A percentile compares a stretch with the other conserved stretches of the same genome.
Conservation (phyloP, 2,329 filamentous ascomycete species). For the Pezicula radicicola region DNA sequence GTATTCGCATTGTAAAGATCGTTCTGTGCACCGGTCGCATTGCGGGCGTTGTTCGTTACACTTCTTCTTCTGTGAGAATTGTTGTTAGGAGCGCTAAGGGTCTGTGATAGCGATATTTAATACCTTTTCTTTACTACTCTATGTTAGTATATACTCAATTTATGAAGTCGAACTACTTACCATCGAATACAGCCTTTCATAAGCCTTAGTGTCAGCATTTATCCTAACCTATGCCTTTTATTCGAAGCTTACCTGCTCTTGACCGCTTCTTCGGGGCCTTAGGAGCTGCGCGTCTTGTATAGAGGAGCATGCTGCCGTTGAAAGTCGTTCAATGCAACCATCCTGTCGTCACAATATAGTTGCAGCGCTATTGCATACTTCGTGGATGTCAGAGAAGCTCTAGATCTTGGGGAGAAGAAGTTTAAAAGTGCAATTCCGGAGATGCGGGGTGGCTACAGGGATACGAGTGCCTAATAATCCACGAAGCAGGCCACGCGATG, state of each 20-base stretch:
- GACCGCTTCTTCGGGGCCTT: slow-evolving; percentile 58
- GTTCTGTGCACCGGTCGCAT: slow-evolving; percentile 28
- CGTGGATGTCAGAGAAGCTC: background rate
- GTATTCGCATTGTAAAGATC: slow-evolving; percentile 26
- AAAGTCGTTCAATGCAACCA: background rate
- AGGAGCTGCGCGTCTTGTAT: slow-evolving; percentile 53
- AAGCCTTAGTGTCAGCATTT: slow-evolving; percentile 10
- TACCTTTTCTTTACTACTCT: slow-evolving; percentile 30
- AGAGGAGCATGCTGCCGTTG: slow-evolving; percentile 47
- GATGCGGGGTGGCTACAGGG: too few species aligned
- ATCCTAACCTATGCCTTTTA: background rate
- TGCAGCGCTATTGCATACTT: background rate
- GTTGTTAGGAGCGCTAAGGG: slow-evolving; percentile 7
- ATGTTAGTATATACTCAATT: slow-evolving; percentile 11
- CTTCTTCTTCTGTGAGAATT: slow-evolving; percentile 27
- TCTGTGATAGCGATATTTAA: background rate
- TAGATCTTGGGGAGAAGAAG: background rate
- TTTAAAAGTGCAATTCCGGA: too few species aligned
- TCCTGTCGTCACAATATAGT: background rate
- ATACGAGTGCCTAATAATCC: too few species aligned
- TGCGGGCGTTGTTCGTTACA: slow-evolving; percentile 28
- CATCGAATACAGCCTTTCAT: slow-evolving; percentile 28
- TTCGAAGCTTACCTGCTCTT: slow-evolving; percentile 47
- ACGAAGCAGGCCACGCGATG: too few species aligned
- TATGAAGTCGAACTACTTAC: slow-evolving; percentile 14